A percentile compares a stretch with the other conserved stretches of the same genome.
Evolutionary conservation across 345 rosid species (phyloP).

Genomic region (Noccaea caerulescens): DNA sequence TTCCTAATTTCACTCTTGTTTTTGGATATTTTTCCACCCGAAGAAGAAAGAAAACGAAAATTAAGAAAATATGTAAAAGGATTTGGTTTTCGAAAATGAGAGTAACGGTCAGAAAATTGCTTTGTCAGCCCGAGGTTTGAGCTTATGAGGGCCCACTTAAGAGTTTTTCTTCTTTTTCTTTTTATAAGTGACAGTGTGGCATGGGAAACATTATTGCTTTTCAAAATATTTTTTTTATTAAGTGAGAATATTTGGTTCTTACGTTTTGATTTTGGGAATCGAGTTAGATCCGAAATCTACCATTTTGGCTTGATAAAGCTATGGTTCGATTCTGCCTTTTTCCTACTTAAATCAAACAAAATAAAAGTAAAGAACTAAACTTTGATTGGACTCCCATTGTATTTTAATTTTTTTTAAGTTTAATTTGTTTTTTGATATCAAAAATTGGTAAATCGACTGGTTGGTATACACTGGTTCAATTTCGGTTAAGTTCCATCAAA

Average conservation of each 20-base stretch:
- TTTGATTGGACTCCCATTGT: too few relatives aligned
- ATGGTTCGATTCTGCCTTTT: background rate
- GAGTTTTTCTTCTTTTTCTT: background rate
- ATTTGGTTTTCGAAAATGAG: conserved; percentile 38
- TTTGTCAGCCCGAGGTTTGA: conserved; percentile 40
- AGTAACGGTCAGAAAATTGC: conserved; percentile 65
- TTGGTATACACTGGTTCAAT: too few relatives aligned
- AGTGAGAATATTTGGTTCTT: background rate
- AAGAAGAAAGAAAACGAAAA: conserved; percentile 8
- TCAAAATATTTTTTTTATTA: background rate
- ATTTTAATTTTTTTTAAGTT: too few relatives aligned
- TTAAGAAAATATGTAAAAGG: conserved; percentile 44
- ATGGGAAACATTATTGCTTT: background rate
- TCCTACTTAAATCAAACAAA: too few relatives aligned
- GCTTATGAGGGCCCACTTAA: conserved; percentile 32
- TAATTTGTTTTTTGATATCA: too few relatives aligned
- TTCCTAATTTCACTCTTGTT: conserved; percentile 41
- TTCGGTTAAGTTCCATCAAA: too few relatives aligned
- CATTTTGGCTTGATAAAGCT: background rate
- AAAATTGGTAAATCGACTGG: too few relatives aligned
- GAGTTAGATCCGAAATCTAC: conserved; percentile 1
- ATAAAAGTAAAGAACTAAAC: too few relatives aligned
- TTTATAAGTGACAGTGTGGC: conserved; percentile 14
- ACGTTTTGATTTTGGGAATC: background rate
- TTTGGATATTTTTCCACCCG: conserved; percentile 32